Base-by-base conservation (phyloP, 306 rosid genomes). In the Dryas octopetala region DNA sequence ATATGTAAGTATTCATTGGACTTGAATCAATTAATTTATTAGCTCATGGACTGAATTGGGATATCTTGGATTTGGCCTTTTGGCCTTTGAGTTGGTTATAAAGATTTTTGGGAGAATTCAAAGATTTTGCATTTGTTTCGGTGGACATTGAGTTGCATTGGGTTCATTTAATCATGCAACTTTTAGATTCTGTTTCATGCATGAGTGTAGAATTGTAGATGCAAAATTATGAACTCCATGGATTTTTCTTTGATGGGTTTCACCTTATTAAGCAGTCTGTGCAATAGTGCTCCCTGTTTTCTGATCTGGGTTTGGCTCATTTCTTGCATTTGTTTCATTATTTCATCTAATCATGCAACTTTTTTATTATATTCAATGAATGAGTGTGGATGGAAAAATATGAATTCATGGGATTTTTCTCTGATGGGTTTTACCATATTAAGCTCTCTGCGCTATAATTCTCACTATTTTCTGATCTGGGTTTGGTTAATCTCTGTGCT, bases 1-100 rank as follows among this genome's bases (percentile, higher is more conserved):
- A 96, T 71, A 73, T 87, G 99, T 96, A 81, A 90, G 96, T 85
- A 13, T 44, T 8, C 2, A 32, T 32, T 62, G 49, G 6, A 9
- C 11, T 32, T 63, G 52, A 74, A 52, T 52, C 38, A 32, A 32
- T 2, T 32, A 32, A 32, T 50, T 51, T 13, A 8, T 19, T 55
- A 71, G 7, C 62, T 19, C 23, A 43, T 5, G 44, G 19, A 17
- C 40, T 5, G 6, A 45, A 55, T 38, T 38, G 9, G 52, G 11
- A 41, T 5, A 11, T 67, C 75, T 44, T 45, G 60, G 73, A 50
- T 68, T 68, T 13, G 73, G n/a, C 1, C 38, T 32, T 32, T 32
- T 32, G 38, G 38, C 38, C 38, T 32, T 32, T 32, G 38, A 32
- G 38, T 32, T 32, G 2, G 3, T 32, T 2, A 32, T 32, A 32